Percentiles rank a stretch among this genome's conserved stretches.
phyloP scores from a whole-genome alignment of 73 alveolate species.

The Chromera velia region DNA sequence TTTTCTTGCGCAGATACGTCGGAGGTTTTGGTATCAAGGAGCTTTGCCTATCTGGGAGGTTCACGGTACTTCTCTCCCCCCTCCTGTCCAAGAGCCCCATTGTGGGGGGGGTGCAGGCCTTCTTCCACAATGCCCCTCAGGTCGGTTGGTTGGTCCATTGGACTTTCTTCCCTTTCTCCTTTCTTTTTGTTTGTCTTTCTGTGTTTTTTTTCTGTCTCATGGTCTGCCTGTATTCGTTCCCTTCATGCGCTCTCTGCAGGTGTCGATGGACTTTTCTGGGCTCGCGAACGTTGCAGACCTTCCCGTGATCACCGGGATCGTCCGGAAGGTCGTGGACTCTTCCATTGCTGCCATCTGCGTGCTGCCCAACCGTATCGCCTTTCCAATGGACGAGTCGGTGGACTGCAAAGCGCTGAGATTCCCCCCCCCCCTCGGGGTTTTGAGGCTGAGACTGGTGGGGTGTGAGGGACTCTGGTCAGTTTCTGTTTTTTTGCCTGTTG shows the following conservation, averaged over 20 bases:
- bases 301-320: background rate
- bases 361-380: background rate
- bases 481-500: too few species aligned
- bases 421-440: background rate
- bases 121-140: background rate
- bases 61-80: background rate
- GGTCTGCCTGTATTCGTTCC: too few species aligned
- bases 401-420: background rate
- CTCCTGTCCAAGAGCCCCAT: background rate
- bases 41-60: background rate
- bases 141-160: too few species aligned
- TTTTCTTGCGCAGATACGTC: too few species aligned
- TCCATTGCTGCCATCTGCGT: background rate
- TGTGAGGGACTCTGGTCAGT: background rate
- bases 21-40: background rate
- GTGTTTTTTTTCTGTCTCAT: too few species aligned
- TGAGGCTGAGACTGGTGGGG: background rate
- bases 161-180: too few species aligned
- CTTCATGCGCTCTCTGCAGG: too few species aligned
- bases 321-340: background rate
- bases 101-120: background rate
- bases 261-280: background rate
- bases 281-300: background rate
- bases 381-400: background rate
- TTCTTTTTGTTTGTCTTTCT: too few species aligned